Percentiles rank a stretch among this genome's conserved stretches.
These are phyloP conservation scores for Pholiota molesta DNA, from an alignment of 768 basidiomycete genomes.

Conservation along the genomic window DNA sequence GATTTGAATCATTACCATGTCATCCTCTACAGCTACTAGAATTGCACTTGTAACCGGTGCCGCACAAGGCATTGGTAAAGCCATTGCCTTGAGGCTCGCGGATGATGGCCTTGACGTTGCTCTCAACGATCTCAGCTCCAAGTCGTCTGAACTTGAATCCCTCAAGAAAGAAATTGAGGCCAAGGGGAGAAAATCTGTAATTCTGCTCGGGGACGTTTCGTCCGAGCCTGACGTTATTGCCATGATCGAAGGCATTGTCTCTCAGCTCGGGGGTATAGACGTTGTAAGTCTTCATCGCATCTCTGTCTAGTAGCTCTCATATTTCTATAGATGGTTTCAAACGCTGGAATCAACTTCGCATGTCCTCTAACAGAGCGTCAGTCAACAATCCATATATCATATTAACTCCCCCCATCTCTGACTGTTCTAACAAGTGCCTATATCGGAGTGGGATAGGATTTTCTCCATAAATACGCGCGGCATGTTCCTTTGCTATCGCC, in stretches of 20 bases:
- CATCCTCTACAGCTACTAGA: neutral
- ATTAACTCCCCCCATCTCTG: neutral
- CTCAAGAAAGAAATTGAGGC: constrained; percentile 14
- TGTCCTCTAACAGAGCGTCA: constrained; percentile 18
- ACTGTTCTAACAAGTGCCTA: neutral
- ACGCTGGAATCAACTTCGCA: constrained; percentile 35
- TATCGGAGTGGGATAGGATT: constrained; percentile 35
- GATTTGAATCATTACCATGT: neutral
- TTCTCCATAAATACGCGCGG: constrained; percentile 60
- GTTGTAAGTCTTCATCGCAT: constrained; percentile 17
- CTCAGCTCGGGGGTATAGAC: constrained; percentile 22
- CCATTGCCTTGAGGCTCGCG: constrained; percentile 48
- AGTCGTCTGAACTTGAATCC: constrained; percentile 12
- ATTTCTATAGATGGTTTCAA: constrained; percentile 39
- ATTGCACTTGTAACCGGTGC: constrained; percentile 49
- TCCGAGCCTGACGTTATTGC: constrained; percentile 20
- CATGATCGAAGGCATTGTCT: constrained; percentile 17
- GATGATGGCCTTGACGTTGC: constrained; percentile 45
- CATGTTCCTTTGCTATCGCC: constrained; percentile 62
- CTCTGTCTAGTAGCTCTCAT: neutral
- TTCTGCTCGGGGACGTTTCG: constrained; percentile 20
- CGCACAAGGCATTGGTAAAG: constrained; percentile 50
- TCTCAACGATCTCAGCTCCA: constrained; percentile 37
- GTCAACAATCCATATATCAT: neutral
- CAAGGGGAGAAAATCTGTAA: constrained; percentile 14